phyloP scores from a whole-genome alignment of 1,284 basidiomycete genomes.

The Uromyces viciae-fabae region DNA sequence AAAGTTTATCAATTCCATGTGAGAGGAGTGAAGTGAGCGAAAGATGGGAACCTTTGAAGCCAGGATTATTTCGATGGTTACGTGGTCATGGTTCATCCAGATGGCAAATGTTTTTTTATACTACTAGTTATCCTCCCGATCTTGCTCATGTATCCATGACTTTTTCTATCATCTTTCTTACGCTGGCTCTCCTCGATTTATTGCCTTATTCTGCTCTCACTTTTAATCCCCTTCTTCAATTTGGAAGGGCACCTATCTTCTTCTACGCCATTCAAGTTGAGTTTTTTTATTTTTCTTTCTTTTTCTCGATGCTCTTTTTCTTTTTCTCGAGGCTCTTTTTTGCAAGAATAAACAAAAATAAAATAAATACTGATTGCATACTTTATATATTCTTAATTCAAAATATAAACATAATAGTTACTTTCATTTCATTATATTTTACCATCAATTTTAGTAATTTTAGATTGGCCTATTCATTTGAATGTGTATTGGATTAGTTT shows the following conservation, averaged over 20 bases:
- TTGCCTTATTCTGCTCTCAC: background rate
- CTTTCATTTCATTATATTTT: slow-evolving; percentile 41
- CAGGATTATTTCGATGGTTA: slow-evolving; percentile 14
- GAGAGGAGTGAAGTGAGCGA: background rate
- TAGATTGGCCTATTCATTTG: slow-evolving; percentile 27
- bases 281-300: background rate
- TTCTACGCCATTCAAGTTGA: slow-evolving; percentile 38
- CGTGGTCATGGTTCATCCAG: too few species aligned
- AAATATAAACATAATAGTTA: background rate
- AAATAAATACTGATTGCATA: too few species aligned
- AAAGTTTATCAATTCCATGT: slow-evolving; percentile 11
- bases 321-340: background rate
- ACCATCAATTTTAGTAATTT: slow-evolving; percentile 4
- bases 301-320: background rate
- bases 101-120: slow-evolving; percentile 35
- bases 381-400: too few species aligned
- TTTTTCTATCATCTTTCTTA: background rate
- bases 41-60: background rate
- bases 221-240: slow-evolving; percentile 14
- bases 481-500: slow-evolving; percentile 24
- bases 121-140: slow-evolving; percentile 29
- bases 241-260: slow-evolving; percentile 19
- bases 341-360: background rate
- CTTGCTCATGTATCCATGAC: slow-evolving; percentile 16
- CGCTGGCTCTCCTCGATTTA: slow-evolving; percentile 4